Evolutionary conservation across 805 yeast species (phyloP).

Genomic region (Spathaspora passalidarum): DNA sequence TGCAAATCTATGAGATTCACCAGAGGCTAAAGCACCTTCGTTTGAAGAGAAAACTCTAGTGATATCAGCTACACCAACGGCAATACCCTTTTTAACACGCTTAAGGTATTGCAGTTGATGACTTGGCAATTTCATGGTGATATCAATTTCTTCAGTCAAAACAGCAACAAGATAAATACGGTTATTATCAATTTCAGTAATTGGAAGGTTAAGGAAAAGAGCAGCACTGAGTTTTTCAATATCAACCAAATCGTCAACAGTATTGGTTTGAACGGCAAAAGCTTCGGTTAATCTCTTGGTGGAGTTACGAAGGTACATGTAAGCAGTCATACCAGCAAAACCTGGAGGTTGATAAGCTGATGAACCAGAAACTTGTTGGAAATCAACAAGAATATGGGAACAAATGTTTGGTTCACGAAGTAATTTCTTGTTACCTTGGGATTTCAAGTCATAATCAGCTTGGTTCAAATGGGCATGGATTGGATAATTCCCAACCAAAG

Average conservation of each 20-base stretch:
- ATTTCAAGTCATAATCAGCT: conserved; percentile 36
- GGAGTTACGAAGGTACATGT: conserved; percentile 65
- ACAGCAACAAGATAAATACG: conserved; percentile 75
- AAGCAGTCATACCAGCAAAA: conserved; percentile 68
- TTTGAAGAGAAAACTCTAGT: conserved; percentile 70
- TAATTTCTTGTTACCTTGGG: conserved; percentile 47
- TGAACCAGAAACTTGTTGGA: conserved; percentile 63
- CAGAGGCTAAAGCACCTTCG: conserved; percentile 55
- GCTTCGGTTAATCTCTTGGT: conserved; percentile 73
- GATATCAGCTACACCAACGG: conserved; percentile 85
- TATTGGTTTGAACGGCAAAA: conserved; percentile 62
- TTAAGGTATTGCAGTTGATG: conserved; percentile 20
- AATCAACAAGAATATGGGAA: conserved; percentile 72
- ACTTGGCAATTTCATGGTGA: conserved; percentile 16
- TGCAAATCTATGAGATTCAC: conserved; percentile 67
- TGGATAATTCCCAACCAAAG: conserved; percentile 73
- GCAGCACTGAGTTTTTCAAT: conserved; percentile 76
- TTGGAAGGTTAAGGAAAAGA: conserved; percentile 71
- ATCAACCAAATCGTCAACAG: conserved; percentile 51
- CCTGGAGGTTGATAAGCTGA: conserved; percentile 62
- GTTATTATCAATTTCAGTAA: conserved; percentile 57
- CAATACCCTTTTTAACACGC: conserved; percentile 70
- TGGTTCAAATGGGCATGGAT: conserved; percentile 30
- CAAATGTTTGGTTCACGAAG: conserved; percentile 49
- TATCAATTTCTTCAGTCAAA: conserved; percentile 64